Percentiles rank a stretch among this genome's conserved stretches.
Evolutionary conservation across 257 asterid species (phyloP).

Genomic region (Misopates orontium): DNA sequence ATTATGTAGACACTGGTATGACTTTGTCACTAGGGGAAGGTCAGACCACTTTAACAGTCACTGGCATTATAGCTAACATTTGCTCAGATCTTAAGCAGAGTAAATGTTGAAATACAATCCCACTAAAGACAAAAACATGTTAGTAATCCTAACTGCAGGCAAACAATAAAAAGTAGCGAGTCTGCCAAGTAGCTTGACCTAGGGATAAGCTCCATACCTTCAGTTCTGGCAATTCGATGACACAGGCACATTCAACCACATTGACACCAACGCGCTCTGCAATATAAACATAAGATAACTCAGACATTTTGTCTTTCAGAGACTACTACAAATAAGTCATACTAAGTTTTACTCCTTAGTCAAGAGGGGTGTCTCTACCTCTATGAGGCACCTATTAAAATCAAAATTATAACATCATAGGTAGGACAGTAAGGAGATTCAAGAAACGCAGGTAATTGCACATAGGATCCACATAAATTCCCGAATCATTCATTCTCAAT

Average conservation of each 20-base stretch:
- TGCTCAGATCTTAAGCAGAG: neutral
- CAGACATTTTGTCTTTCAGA: constrained; percentile 20
- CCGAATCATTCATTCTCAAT: neutral
- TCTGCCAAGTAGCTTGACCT: neutral
- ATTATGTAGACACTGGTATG: neutral
- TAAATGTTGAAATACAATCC: neutral
- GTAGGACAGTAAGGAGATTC: neutral
- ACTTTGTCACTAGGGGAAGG: neutral
- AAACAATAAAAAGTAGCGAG: neutral
- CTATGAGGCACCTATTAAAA: neutral
- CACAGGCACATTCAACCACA: constrained; percentile 88
- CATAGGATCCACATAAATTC: neutral
- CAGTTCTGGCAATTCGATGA: constrained; percentile 80
- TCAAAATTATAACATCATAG: neutral
- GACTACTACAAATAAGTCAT: too few relatives aligned
- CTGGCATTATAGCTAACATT: neutral
- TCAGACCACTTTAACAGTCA: too few relatives aligned
- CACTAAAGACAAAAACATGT: neutral
- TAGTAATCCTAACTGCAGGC: constrained; percentile 16
- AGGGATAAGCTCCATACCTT: constrained; percentile 51
- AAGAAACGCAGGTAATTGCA: neutral
- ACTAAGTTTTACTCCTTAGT: too few relatives aligned
- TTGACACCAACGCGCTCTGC: constrained; percentile 84
- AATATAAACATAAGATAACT: constrained; percentile 27
- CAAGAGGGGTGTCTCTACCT: neutral